Evolutionary conservation across 2,329 filamentous ascomycete species (phyloP), one percentile per base, ranked within the genome.

Genomic region (Cercospora sojina): DNA sequence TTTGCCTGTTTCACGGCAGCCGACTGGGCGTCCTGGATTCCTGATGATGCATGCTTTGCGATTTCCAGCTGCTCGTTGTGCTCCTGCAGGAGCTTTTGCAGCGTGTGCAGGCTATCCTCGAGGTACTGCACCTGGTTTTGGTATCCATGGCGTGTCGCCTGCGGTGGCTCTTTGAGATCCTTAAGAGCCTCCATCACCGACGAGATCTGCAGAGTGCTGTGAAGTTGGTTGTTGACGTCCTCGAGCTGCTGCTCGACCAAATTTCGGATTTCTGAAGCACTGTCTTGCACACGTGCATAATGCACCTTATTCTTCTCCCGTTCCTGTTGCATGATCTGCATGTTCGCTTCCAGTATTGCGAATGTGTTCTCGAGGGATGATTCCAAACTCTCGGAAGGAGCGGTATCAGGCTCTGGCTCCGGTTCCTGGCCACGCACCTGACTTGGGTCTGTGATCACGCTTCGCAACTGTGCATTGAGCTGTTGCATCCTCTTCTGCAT

Each of bases 51-150:
- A 58, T 73, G 70, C 12, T 70, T 69, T 23, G 72, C 71, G 31
- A 66, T 66, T 23, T 74, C 69, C 49, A 77, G 62, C 16, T 74
- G 67, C n/a, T 72, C 68, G 32, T 70, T 69, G 56, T 76, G 73
- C 53, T 75, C 74, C 47, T 74, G 73, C 9, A 78, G 67, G 18
- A 77, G 59, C 27, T 73, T 68, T 51, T 77, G 75, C 23, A 78
- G 66, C 25, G 70, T 71, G 35, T 70, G 81, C 59, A 92, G 77
- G 2, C 85, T 85, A 29, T 87, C 82, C 69, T 91, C 85, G 69
- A 93, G 82, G 72, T 91, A 91, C 56, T 83, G 79, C 49, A 93
- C 80, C 72, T 95, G 92, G 27, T 87, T 85, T 56, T 90, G 84
- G 5, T 91, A 77, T 27, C 85, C 85, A 53, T 84, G 82, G 5